These are phyloP conservation scores for Coniochaeta sp. DNA, from an alignment of 2,329 filamentous ascomycete species.

Conservation along the genomic window DNA sequence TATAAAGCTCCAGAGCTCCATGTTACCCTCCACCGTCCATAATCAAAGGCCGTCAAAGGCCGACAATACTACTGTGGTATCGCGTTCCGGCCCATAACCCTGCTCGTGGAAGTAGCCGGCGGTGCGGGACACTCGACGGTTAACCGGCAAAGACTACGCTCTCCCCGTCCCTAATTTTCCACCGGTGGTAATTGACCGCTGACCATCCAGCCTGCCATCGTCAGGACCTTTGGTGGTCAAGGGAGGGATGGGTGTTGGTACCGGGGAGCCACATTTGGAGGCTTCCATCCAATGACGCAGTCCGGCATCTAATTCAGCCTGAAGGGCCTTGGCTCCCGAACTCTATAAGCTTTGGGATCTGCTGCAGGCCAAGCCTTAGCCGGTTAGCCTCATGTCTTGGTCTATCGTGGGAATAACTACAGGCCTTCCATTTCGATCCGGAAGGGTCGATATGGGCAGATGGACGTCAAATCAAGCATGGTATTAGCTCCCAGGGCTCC, in stretches of 20 bases:
- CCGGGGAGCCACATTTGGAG: neutral
- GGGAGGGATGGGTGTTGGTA: neutral
- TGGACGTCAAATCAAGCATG: constrained; percentile 1
- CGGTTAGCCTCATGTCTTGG: constrained; percentile 2
- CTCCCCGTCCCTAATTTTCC: neutral
- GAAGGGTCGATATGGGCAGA: neutral
- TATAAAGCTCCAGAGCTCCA: constrained; percentile 1
- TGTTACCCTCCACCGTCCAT: neutral
- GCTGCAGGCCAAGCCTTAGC: neutral
- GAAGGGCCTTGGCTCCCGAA: neutral
- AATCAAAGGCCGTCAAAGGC: neutral
- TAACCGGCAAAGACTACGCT: neutral
- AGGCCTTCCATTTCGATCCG: neutral
- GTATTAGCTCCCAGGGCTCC: neutral
- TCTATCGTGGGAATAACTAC: neutral
- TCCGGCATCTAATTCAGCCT: neutral
- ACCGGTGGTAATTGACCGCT: neutral
- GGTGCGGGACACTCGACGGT: neutral
- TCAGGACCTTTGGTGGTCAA: neutral
- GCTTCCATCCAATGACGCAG: neutral
- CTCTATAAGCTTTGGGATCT: neutral
- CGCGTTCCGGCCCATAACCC: neutral
- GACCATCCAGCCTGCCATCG: neutral
- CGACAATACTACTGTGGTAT: neutral
- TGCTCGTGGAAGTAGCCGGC: neutral